These are phyloP conservation scores for Biancaea sappan DNA, from an alignment of 306 rosid genomes.

Conservation along the genomic window DNA sequence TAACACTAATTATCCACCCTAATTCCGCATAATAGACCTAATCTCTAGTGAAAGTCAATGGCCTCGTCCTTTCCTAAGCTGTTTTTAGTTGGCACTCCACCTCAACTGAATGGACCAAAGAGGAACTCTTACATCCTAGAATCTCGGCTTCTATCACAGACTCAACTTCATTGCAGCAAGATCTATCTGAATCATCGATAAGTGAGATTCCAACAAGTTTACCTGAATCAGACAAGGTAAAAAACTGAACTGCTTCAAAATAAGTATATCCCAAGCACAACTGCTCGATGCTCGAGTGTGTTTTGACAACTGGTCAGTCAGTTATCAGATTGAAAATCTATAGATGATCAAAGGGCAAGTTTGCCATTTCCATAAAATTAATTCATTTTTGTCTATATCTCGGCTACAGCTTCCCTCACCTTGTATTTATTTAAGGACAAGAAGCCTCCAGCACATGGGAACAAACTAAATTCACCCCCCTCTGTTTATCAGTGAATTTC, in stretches of 20 bases:
- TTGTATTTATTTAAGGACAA: conserved; percentile 48
- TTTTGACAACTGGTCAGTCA: conserved; percentile 27
- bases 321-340: conserved; percentile 29
- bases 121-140: conserved; percentile 30
- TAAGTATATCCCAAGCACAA: conserved; percentile 10
- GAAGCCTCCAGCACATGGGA: conserved; percentile 32
- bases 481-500: conserved; percentile 27
- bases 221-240: background rate
- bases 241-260: conserved; percentile 18
- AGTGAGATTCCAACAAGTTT: conserved; percentile 1
- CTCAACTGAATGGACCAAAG: conserved; percentile 40
- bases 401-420: conserved; percentile 43
- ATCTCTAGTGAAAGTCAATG: conserved; percentile 47
- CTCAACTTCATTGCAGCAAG: no score
- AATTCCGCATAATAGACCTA: conserved; percentile 29
- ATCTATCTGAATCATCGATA: conserved; percentile 25
- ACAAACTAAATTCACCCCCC: conserved; percentile 37
- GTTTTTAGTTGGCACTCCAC: conserved; percentile 47
- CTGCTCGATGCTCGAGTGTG: conserved; percentile 9
- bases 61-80: conserved; percentile 30
- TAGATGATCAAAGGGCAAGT: conserved; percentile 45
- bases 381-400: conserved; percentile 54
- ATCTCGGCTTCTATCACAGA: background rate
- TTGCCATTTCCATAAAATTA: conserved; percentile 45
- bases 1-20: conserved; percentile 34